Evolutionary conservation across 2,329 filamentous ascomycete species (phyloP).

Genomic region (Zopfia rhizophila): DNA sequence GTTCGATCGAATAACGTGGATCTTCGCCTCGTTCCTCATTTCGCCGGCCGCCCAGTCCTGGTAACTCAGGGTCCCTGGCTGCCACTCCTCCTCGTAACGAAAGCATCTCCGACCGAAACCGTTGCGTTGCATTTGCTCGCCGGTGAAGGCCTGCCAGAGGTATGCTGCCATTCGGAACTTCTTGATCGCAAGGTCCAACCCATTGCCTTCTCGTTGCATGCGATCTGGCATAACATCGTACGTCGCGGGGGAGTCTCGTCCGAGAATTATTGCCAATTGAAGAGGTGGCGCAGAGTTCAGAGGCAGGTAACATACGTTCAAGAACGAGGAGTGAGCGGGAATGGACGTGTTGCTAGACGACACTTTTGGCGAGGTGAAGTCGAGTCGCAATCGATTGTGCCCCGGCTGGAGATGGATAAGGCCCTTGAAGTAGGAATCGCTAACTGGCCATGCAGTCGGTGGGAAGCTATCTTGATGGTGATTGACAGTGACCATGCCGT

Average conservation of each 20-base stretch:
- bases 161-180: slow-evolving; percentile 97
- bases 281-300: slow-evolving; percentile 81
- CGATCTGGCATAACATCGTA: slow-evolving; percentile 85
- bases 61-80: slow-evolving; percentile 79
- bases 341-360: slow-evolving; percentile 73
- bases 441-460: slow-evolving; percentile 85
- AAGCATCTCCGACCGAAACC: slow-evolving; percentile 87
- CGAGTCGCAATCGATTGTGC: slow-evolving; percentile 86
- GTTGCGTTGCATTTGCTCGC: slow-evolving; percentile 94
- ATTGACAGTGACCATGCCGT: slow-evolving; percentile 81
- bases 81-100: slow-evolving; percentile 95
- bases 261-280: slow-evolving; percentile 87
- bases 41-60: slow-evolving; percentile 75
- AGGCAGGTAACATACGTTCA: slow-evolving; percentile 88
- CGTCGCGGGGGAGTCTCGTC: slow-evolving; percentile 85
- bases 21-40: slow-evolving; percentile 89
- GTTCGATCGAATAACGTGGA: slow-evolving; percentile 84
- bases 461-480: slow-evolving; percentile 90
- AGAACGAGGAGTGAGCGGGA: slow-evolving; percentile 79
- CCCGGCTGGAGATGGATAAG: slow-evolving; percentile 91
- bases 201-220: slow-evolving; percentile 81
- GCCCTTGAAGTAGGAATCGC: slow-evolving; percentile 89
- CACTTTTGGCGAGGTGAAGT: slow-evolving; percentile 86
- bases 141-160: slow-evolving; percentile 96
- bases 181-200: slow-evolving; percentile 78